Evolutionary conservation across 345 rosid species (phyloP).

Genomic region (Rubroshorea leprosula): DNA sequence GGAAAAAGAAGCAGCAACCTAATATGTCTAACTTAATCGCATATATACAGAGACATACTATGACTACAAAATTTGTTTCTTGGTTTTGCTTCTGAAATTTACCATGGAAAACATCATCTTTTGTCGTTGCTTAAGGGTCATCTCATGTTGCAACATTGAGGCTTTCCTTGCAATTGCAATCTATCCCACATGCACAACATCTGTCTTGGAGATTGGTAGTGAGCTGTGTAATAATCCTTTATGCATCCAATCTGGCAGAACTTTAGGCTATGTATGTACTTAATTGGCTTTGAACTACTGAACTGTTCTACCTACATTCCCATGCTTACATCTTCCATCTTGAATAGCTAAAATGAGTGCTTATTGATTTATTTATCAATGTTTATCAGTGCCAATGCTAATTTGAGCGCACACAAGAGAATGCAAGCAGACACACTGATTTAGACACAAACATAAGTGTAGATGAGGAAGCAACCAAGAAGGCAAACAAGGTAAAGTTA

Average conservation of each 20-base stretch:
- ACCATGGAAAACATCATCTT: not conserved
- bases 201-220: constrained; percentile 93
- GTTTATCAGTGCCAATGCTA: not conserved
- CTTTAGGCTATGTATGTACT: constrained; percentile 69
- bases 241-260: constrained; percentile 95
- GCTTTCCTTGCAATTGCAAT: constrained; percentile 46
- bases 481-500: not conserved
- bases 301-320: constrained; percentile 99
- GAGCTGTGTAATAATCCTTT: constrained; percentile 79
- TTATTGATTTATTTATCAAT: not conserved
- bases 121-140: constrained; percentile 21
- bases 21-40: no score
- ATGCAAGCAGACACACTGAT: not conserved
- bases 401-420: not conserved
- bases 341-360: constrained; percentile 55
- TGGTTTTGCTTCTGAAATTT: not conserved
- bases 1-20: no score
- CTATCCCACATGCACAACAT: constrained; percentile 91
- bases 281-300: constrained; percentile 67
- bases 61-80: constrained; percentile 17
- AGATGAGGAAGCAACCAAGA: no score
- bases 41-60: no score
- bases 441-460: no score
- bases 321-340: constrained; percentile 99
- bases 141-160: constrained; percentile 93